These are phyloP conservation scores for Nigrograna mackinnonii DNA, from an alignment of 2,329 filamentous ascomycete species.

Conservation along the genomic window DNA sequence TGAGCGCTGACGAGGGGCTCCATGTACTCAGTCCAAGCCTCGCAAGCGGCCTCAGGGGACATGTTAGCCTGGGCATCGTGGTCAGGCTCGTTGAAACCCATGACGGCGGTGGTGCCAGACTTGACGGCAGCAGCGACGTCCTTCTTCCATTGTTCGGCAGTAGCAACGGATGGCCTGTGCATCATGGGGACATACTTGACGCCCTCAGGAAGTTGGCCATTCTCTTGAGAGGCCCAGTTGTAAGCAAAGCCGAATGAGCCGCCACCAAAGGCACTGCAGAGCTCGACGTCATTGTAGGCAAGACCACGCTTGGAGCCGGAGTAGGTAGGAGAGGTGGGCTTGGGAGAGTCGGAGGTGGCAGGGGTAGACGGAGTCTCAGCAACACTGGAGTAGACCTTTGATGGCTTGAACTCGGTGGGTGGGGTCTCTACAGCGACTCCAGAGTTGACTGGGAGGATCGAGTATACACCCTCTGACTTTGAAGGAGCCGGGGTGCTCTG, in stretches of 20 bases:
- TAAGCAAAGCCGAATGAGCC: conserved; percentile 63
- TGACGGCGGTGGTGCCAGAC: conserved; percentile 36
- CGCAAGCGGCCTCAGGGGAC: conserved; percentile 31
- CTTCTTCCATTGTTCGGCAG: conserved; percentile 27
- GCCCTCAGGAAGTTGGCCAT: conserved; percentile 42
- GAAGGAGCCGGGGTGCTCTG: background rate
- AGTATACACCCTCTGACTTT: background rate
- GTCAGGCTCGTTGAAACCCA: conserved; percentile 46
- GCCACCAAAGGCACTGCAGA: conserved; percentile 56
- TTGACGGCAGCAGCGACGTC: conserved; percentile 46
- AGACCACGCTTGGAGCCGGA: conserved; percentile 65
- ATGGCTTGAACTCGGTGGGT: conserved; percentile 8
- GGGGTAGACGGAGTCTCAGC: conserved; percentile 16
- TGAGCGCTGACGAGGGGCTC: conserved; percentile 29
- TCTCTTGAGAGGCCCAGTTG: conserved; percentile 63
- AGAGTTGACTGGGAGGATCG: background rate
- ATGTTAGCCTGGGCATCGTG: conserved; percentile 36
- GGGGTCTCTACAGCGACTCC: background rate
- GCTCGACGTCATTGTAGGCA: conserved; percentile 64
- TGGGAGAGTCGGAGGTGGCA: background rate
- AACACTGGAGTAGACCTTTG: conserved; percentile 9
- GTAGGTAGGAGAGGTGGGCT: conserved; percentile 27
- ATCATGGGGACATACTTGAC: conserved; percentile 65
- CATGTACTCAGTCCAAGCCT: conserved; percentile 34
- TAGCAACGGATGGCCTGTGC: conserved; percentile 25